A percentile compares a stretch with the other conserved stretches of the same genome.
These are phyloP conservation scores for Xylaria sp. DNA, from an alignment of 2,329 filamentous ascomycete genomes.

Conservation along the genomic window DNA sequence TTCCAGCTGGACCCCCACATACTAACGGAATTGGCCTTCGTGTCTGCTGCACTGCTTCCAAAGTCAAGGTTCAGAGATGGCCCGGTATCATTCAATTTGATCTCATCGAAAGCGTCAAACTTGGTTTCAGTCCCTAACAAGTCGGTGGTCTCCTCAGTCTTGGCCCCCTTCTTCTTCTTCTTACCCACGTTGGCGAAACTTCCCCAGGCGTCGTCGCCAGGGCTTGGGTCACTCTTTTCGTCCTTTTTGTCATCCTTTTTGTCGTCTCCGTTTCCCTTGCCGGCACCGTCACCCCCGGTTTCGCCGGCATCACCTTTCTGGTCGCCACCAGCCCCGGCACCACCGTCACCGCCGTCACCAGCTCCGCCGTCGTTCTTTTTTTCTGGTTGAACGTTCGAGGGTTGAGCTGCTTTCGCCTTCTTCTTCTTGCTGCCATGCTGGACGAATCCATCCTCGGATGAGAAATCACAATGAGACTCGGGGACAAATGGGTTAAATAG, in stretches of 20 bases:
- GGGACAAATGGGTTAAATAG: conserved; percentile 61
- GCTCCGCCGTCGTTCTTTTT: conserved; percentile 54
- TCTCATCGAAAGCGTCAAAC: conserved; percentile 72
- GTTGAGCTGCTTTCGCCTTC: conserved; percentile 52
- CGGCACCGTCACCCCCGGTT: conserved; percentile 46
- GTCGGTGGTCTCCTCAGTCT: conserved; percentile 50
- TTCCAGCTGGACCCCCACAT: conserved; percentile 71
- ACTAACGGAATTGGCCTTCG: conserved; percentile 61
- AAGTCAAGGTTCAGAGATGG: conserved; percentile 68
- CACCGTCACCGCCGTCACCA: conserved; percentile 50
- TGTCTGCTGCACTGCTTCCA: conserved; percentile 54
- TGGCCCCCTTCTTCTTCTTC: conserved; percentile 65
- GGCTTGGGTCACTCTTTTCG: conserved; percentile 42
- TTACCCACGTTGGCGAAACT: conserved; percentile 58
- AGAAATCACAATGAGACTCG: conserved; percentile 66
- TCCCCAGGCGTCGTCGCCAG: conserved; percentile 56
- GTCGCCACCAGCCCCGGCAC: conserved; percentile 47
- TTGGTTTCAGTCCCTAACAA: conserved; percentile 51
- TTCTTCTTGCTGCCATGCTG: conserved; percentile 68
- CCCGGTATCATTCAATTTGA: conserved; percentile 71
- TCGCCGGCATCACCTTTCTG: conserved; percentile 52
- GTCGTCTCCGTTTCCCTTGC: conserved; percentile 51
- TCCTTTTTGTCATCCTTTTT: conserved; percentile 17
- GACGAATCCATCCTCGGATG: conserved; percentile 63
- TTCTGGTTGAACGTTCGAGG: conserved; percentile 44